Evolutionary conservation across 768 basidiomycete genomes (phyloP), one percentile per base, ranked within the genome.

Genomic region (Tephrocybe sp.): DNA sequence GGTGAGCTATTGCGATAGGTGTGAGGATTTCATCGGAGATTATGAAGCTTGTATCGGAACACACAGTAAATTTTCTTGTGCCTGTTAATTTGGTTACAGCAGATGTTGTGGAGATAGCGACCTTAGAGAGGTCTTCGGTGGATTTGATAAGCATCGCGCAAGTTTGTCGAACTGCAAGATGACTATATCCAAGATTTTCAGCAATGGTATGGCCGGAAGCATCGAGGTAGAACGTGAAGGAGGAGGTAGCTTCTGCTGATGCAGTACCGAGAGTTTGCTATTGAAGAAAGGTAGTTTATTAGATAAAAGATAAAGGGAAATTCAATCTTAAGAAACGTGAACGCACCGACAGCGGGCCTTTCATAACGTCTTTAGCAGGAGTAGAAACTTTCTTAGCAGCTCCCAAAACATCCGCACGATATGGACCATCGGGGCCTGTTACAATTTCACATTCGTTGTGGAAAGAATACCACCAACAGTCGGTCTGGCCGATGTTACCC

Each of bases 191-290:
- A 6, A 42, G 36, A 15, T 18, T 24, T 12, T 34, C 44, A 40
- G 57, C 45, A 9, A 45, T 30, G 13, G 28, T 19, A 9, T 1
- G 38, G 30, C 25, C 42, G 7, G 48, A 44, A 32, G 27, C 34
- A 28, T 53, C 54, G 13, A 59, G 21, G 38, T 48, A 53, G 44
- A 55, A 45, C 6, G 48, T 53, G 36, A 41, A 59, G 1, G 57
- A 59, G 21, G 57, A 55, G 11, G 41, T 51, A 21, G 42, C 9
- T 12, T 34, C 42, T 4, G 36, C 49, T n/a, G 57, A 52, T 22
- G 42, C 42, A 0, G 40, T 49, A 16, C 56, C 56, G 13, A 58
- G 50, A 2, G 50, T 58, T 58, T 58, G 56, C 56, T 58, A 32
- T 27, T 28, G 25, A 11, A 26, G 31, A 19, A 5, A 9, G 22